A percentile compares a stretch with the other conserved stretches of the same genome.
Conservation (phyloP, 164 flowering plant species). For the Santalum album region DNA sequence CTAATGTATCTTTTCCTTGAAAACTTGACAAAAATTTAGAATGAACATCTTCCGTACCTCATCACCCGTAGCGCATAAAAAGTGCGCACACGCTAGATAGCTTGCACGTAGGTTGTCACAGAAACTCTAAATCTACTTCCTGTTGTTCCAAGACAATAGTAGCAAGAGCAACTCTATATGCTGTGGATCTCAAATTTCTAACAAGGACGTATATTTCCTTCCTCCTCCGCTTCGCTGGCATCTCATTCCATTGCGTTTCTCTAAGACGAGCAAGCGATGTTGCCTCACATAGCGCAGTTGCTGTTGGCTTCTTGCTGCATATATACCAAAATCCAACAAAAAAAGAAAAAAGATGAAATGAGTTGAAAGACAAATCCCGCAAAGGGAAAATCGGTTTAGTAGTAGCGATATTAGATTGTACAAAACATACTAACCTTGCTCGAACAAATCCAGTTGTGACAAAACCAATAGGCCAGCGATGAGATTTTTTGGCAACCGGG, state of each 20-base stretch:
- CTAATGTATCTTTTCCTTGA: no score
- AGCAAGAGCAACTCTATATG: constrained; percentile 74
- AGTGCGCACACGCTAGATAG: no score
- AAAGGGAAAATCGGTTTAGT: no score
- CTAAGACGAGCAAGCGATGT: constrained; percentile 47
- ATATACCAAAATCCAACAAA: background rate
- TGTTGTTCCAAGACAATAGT: constrained; percentile 61
- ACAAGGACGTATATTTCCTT: constrained; percentile 65
- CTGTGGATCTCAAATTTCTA: constrained; percentile 66
- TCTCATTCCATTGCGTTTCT: constrained; percentile 61
- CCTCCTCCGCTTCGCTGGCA: constrained; percentile 31
- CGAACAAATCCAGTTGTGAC: constrained; percentile 82
- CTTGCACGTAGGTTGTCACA: no score
- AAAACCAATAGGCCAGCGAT: constrained; percentile 78
- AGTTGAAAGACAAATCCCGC: no score
- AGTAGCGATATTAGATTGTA: no score
- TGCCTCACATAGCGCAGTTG: constrained; percentile 65
- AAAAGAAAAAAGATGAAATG: background rate
- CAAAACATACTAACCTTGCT: constrained; percentile 52
- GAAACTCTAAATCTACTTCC: constrained; percentile 40
- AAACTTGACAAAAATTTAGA: no score
- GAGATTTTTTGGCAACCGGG: constrained; percentile 28
- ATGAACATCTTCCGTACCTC: no score
- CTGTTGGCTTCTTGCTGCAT: constrained; percentile 61
- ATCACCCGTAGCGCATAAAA: no score